Base-by-base conservation (phyloP, 2,329 filamentous ascomycete species). In the Biscogniauxia sp. region DNA sequence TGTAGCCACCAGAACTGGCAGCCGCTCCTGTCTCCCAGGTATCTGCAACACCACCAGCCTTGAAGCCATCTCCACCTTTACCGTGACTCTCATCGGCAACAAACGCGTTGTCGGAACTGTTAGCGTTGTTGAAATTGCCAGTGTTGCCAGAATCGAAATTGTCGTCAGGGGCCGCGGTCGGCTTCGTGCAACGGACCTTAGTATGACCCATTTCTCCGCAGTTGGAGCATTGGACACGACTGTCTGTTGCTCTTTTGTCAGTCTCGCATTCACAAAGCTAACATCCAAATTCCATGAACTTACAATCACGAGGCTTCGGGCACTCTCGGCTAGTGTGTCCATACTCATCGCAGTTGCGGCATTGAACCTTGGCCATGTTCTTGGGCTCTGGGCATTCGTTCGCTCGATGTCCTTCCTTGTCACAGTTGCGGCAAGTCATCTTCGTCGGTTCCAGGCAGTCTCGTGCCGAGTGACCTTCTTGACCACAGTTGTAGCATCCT, bases 401-500 rank as follows among this genome's bases (percentile, higher is more conserved):
- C 58, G 85, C 80, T 65, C 80, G 82, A 68, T 90, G 88, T 2
- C 87, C 87, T 61, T 79, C 78, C 64, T 84, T 79, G 17, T 84
- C 78, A 64, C 88, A 90, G 72, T 83, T 77, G 63, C 83, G 84
- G 76, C 88, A 92, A 9, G 77, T 82, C 66, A 76, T 73, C 69
- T 78, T 78, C 51, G 74, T 76, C 53, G 75, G 77, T 63, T 82
- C 76, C 26, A 80, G 73, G 61, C 84, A 86, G 3, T 85, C 81
- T 19, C 77, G 78, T 63, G 78, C 73, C 51, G 80, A 77, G 63
- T 90, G 87, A 5, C 86, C 88, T 56, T 86, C 83, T 50, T 83
- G 73, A 20, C 86, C 86, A 66, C 88, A 90, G 75, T 90, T 90
- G 68, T 80, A 80, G 72, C 84, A 87, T 26, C 73, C 78, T 71